A percentile compares a stretch with the other conserved stretches of the same genome.
These are phyloP conservation scores for Fusarium hainanense DNA, from an alignment of 2,329 filamentous ascomycete genomes.

Conservation along the genomic window DNA sequence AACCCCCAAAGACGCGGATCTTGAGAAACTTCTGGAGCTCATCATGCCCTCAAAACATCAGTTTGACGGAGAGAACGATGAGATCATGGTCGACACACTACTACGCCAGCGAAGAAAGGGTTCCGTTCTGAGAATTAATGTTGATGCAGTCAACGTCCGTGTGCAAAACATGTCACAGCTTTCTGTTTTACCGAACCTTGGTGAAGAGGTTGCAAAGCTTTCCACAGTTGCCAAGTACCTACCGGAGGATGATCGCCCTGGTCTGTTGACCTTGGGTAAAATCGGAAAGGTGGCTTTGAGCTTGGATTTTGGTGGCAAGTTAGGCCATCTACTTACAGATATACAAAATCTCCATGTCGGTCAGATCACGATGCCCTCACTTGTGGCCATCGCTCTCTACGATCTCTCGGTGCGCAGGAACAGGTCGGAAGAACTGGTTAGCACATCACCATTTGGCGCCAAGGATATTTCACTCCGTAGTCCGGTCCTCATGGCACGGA, in stretches of 20 bases:
- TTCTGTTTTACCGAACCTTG: conserved; percentile 74
- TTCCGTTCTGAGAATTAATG: conserved; percentile 76
- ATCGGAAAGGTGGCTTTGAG: conserved; percentile 72
- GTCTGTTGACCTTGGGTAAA: conserved; percentile 78
- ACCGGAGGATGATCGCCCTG: conserved; percentile 93
- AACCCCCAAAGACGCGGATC: conserved; percentile 79
- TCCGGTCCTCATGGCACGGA: conserved; percentile 82
- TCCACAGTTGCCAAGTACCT: conserved; percentile 93
- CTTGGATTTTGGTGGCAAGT: conserved; percentile 72
- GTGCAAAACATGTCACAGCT: conserved; percentile 74
- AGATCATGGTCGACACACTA: conserved; percentile 93
- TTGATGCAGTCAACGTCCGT: conserved; percentile 72
- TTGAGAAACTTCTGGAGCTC: conserved; percentile 83
- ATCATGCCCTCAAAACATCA: conserved; percentile 93
- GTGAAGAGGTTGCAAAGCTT: conserved; percentile 82
- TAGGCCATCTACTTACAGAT: conserved; percentile 73
- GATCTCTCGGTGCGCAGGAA: conserved; percentile 72
- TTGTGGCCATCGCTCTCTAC: conserved; percentile 81
- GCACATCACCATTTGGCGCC: conserved; percentile 55
- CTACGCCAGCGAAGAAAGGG: conserved; percentile 88
- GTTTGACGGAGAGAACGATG: conserved; percentile 85
- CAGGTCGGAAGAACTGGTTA: conserved; percentile 76
- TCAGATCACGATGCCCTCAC: conserved; percentile 85
- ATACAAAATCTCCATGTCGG: conserved; percentile 75
- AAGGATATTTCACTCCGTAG: conserved; percentile 44